phyloP scores from a whole-genome alignment of 352 stramenopile species.

The Pseudoperonospora humuli region DNA sequence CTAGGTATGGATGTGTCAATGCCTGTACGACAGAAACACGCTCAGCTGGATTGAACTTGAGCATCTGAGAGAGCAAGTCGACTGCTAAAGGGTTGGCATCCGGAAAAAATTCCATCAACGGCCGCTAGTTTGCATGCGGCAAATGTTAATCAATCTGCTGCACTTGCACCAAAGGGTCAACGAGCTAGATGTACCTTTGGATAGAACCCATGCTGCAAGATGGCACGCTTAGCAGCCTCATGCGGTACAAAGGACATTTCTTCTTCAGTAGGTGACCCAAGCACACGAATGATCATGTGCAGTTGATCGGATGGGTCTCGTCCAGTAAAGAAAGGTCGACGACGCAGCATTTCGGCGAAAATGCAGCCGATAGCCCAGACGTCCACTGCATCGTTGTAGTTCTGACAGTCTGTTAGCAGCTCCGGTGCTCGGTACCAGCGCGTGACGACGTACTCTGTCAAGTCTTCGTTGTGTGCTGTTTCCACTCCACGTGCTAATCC shows the following conservation, averaged over 20 bases:
- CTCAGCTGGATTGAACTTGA: slow-evolving; percentile 91
- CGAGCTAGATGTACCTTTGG: slow-evolving; percentile 42
- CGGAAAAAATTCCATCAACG: slow-evolving; percentile 79
- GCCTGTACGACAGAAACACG: slow-evolving; percentile 90
- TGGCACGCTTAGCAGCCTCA: slow-evolving; percentile 76
- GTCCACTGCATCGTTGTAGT: slow-evolving; percentile 95
- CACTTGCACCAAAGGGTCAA: not conserved
- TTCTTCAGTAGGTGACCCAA: slow-evolving; percentile 91
- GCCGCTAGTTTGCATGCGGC: slow-evolving; percentile 28
- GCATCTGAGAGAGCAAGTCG: slow-evolving; percentile 87
- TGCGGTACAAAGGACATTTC: slow-evolving; percentile 97
- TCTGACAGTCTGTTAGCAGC: slow-evolving; percentile 87
- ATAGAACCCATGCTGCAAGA: slow-evolving; percentile 78
- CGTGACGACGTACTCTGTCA: slow-evolving; percentile 91
- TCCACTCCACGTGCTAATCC: slow-evolving; percentile 88
- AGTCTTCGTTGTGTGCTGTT: slow-evolving; percentile 65
- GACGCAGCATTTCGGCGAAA: slow-evolving; percentile 97
- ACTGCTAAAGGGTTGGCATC: slow-evolving; percentile 73
- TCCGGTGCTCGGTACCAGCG: slow-evolving; percentile 88
- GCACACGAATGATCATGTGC: slow-evolving; percentile 79
- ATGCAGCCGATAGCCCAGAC: slow-evolving; percentile 98
- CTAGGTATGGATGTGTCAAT: slow-evolving; percentile 85
- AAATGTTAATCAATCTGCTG: slow-evolving; percentile 1
- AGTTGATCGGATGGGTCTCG: slow-evolving; percentile 77
- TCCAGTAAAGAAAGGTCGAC: slow-evolving; percentile 88